Base-by-base conservation (phyloP, 2,329 filamentous ascomycete species). In the Neophaeococcomyces mojaviensis region DNA sequence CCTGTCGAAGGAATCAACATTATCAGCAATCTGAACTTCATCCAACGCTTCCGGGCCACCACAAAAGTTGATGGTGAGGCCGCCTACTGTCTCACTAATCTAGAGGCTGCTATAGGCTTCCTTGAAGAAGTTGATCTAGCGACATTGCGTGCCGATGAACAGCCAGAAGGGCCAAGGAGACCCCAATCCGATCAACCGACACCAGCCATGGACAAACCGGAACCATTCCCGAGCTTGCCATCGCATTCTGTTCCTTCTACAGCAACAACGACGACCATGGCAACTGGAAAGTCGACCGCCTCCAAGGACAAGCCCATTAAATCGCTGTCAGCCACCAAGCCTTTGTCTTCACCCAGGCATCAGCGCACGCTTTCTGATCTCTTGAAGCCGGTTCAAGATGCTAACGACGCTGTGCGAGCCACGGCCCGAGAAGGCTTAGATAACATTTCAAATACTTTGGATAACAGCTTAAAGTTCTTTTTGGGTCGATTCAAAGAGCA, bases 51-150 rank as follows among this genome's bases (percentile, higher is more conserved):
- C 62, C 81, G 92, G 46, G 86, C 87, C 62, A 79, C 86, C 43
- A 82, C 74, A 53, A 95, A 90, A 59, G 78, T 97, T 31, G 88
- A 94, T 47, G 92, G 92, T 13, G 92, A 98, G 66, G 85, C 89
- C 10, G 89, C 92, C 1, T 98, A 98, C 64, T 97, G 92, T 60
- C 72, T 98, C 47, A 96, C 94, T 33, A 98, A 95, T 56, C 76
- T 98, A 1, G 92, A 98, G 65, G 92, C 92, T 15, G 86, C 90
- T 48, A 88, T 97, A 46, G 89, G 85, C 43, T 98, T 98, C 59
- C 71, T 98, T 12, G 86, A 97, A 59, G 97, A 89, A 0, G 92
- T 98, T 22, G 92, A 98, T 62, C 74, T 98, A 19, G 86, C 89
- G 5, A 95, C 86, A 20, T 71, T 98, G 5, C 80, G 88, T 43